Percentiles rank a stretch among this genome's conserved stretches.
phyloP scores from a whole-genome alignment of 106 monocot genomes.

The Vanilla planifolia region DNA sequence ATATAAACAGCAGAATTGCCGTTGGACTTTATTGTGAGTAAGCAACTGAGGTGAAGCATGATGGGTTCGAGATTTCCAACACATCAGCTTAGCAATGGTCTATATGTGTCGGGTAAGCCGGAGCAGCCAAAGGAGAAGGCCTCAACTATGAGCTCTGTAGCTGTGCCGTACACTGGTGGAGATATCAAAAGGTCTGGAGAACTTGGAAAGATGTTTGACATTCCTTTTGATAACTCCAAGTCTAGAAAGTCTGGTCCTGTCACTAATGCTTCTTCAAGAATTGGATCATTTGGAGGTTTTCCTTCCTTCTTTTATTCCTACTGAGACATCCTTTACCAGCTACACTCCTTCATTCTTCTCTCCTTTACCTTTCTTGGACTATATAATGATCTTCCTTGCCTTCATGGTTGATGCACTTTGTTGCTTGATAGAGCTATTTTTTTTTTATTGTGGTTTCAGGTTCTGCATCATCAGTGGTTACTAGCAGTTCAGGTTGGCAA shows the following conservation, averaged over 20 bases:
- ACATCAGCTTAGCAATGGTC: constrained; percentile 42
- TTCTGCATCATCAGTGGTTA: constrained; percentile 8
- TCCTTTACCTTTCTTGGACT: background rate
- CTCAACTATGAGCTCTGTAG: constrained; percentile 21
- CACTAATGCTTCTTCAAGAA: constrained; percentile 25
- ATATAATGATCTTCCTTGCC: too few relatives aligned
- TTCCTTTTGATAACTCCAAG: constrained; percentile 34
- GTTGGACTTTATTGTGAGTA: background rate
- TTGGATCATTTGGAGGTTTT: constrained; percentile 29
- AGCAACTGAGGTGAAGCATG: background rate
- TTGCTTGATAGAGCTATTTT: constrained; percentile 12
- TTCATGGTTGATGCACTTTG: constrained; percentile 1
- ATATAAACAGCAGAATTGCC: background rate
- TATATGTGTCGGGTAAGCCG: constrained; percentile 33
- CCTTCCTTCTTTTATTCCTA: constrained; percentile 17
- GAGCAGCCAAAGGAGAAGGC: constrained; percentile 41
- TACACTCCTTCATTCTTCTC: too few relatives aligned
- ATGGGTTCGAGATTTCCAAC: constrained; percentile 45
- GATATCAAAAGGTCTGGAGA: constrained; percentile 41
- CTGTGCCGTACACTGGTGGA: constrained; percentile 49
- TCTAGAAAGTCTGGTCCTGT: constrained; percentile 37
- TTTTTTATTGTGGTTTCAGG: constrained; percentile 11
- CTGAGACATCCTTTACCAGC: too few relatives aligned
- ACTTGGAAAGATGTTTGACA: constrained; percentile 60
- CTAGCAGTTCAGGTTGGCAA: constrained; percentile 21